Evolutionary conservation across 257 asterid species (phyloP), one percentile per base, ranked within the genome.

Genomic region (Gardenia jasminoides): DNA sequence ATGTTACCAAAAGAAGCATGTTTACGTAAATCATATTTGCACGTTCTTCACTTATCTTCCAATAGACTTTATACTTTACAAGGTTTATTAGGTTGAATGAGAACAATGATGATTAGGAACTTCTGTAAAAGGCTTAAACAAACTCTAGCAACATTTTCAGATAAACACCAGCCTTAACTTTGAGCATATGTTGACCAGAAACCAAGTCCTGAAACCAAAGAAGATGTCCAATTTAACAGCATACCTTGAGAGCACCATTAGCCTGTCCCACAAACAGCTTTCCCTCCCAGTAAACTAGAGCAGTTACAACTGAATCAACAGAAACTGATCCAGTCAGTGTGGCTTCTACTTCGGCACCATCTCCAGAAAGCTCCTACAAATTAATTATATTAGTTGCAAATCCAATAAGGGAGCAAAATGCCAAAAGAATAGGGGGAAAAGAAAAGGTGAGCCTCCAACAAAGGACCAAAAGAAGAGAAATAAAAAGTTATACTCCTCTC

Each of bases 251-350:
- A 43, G 65, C 83, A 81, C 86, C 72, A 82, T 94, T 90, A 68
- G 97, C 92, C 81, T 88, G 97, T 75, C 96, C 98, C 56, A 81
- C 91, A 71, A 89, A 84, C 59, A 94, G 87, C 86, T 91, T 94
- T 84, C 92, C 98, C 50, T 90, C 80, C 88, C 89, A 83, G 85
- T 90, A 89, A 76, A 83, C 10, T 47, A 94, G 85, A 79, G 89
- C 77, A 30, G 97, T 89, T 81, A 91, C 69, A 10, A 89, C 84
- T 59, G 98, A 90, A 83, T 84, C 85, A 78, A 92, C 86, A 36
- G 89, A 67, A 46, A 93, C 80, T 46, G 95, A 84, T 76, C 97
- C 97, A 33, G 82, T 28, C 13, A 85, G 78, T n/a, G 83, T 48
- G 36, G 82, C 88, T 36, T 91, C 90, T 33, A 80, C 41, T 56